Evolutionary conservation across 129 eudicot species (phyloP).

Genomic region (Pulicaria dysenterica): DNA sequence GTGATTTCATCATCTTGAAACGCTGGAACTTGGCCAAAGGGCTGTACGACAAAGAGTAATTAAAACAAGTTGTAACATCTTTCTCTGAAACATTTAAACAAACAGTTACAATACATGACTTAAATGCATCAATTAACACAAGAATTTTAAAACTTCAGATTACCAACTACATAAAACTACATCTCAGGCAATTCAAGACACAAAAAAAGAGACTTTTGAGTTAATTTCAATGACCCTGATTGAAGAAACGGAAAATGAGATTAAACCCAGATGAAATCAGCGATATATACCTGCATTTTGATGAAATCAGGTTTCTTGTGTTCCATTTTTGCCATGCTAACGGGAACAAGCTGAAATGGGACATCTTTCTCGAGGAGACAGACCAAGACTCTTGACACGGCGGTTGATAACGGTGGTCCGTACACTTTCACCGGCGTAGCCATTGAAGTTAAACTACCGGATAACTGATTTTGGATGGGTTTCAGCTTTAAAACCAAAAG

Average conservation of each 20-base stretch:
- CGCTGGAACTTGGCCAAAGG: slow-evolving; percentile 91
- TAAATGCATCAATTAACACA: neutral
- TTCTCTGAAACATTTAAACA: slow-evolving; percentile 22
- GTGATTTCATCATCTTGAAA: slow-evolving; percentile 74
- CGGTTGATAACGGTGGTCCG: slow-evolving; percentile 79
- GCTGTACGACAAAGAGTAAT: slow-evolving; percentile 45
- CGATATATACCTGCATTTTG: neutral
- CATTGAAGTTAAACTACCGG: slow-evolving; percentile 51
- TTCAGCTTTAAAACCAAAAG: neutral
- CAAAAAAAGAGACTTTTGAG: too few relatives aligned
- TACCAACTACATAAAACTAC: neutral
- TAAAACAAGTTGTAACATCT: neutral
- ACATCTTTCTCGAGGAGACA: slow-evolving; percentile 70
- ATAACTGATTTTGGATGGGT: slow-evolving; percentile 16
- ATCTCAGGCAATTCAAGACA: neutral
- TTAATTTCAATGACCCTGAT: neutral
- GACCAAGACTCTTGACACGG: slow-evolving; percentile 68
- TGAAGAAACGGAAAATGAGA: too few relatives aligned
- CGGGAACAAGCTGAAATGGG: slow-evolving; percentile 56
- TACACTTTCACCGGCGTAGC: slow-evolving; percentile 70
- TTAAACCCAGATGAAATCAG: too few relatives aligned
- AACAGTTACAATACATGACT: neutral
- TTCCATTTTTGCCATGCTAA: slow-evolving; percentile 66
- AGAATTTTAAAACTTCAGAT: neutral
- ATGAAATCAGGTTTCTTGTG: slow-evolving; percentile 69